Percentiles rank a stretch among this genome's conserved stretches.
phyloP scores from a whole-genome alignment of 2,329 filamentous ascomycete genomes.

The Ceratocystis diversiconidia region DNA sequence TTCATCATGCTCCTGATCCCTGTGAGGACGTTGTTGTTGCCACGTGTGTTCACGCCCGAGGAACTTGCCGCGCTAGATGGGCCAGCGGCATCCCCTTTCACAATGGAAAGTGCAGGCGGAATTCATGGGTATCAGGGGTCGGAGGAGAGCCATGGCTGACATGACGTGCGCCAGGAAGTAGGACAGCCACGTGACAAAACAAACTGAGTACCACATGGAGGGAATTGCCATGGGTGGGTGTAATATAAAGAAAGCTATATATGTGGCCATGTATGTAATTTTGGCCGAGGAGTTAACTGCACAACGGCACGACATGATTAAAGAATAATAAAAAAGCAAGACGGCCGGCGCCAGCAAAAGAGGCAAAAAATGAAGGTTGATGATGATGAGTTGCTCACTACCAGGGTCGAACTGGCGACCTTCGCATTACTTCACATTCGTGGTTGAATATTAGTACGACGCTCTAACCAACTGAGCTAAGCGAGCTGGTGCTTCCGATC shows the following conservation, averaged over 20 bases:
- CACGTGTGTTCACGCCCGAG: constrained; percentile 41
- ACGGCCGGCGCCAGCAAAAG: background rate
- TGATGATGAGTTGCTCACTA: constrained; percentile 11
- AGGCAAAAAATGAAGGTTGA: background rate
- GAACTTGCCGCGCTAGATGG: constrained; percentile 53
- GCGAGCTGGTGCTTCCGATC: background rate
- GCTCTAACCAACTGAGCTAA: constrained; percentile 4
- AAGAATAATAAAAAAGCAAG: background rate
- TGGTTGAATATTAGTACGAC: too few relatives aligned
- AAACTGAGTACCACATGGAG: background rate
- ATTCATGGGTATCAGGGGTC: constrained; percentile 31
- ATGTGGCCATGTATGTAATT: too few relatives aligned
- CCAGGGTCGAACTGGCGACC: constrained; percentile 8
- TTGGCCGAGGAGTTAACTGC: too few relatives aligned
- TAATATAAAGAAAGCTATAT: background rate
- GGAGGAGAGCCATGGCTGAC: background rate
- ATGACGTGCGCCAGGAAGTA: background rate
- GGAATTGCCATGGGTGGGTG: background rate
- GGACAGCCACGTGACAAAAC: background rate
- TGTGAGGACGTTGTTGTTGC: constrained; percentile 48
- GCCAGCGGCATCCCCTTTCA: constrained; percentile 62
- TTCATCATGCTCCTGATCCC: constrained; percentile 59
- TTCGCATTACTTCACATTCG: constrained; percentile 5
- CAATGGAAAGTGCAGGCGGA: constrained; percentile 61
- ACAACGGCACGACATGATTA: too few relatives aligned